Base-by-base conservation (phyloP, 2,329 filamentous ascomycete species). In the Harringtonia lauricola region DNA sequence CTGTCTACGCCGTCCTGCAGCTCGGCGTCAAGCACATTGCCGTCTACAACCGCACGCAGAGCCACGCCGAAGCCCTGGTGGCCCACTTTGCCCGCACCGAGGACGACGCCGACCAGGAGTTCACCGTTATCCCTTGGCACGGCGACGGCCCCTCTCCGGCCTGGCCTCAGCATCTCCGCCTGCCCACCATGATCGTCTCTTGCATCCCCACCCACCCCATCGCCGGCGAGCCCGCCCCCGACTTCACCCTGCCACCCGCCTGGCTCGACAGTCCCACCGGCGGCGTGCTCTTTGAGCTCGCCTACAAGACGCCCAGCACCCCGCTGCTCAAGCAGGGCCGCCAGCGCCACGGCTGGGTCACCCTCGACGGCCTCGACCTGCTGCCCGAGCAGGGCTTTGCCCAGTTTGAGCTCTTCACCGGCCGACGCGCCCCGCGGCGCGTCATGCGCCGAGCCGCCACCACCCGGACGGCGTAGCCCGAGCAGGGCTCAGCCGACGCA, bases 361-460 rank as follows among this genome's bases (percentile, higher is more conserved):
- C 83, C 39, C 72, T 86, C 43, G 81, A 86, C 54, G 82, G 82
- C 0, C 63, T 87, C 6, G 81, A 86, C 51, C 74, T 85, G 36
- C 66, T 88, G 12, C 74, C 78, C 2, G 83, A 87, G 58, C 83
- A 86, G 64, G 83, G 80, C 0, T 81, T 83, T 58, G 82, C 83
- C 19, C 81, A 85, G 46, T 87, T 86, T 54, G 83, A 87, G 60
- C 63, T 86, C 19, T 83, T 86, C 64, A 86, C 82, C 0, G 83
- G 82, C 2, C 72, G 82, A 34, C 72, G 81, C 56, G 82, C 83
- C 15, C 83, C 83, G 2, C 72, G 79, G 41, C 66, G 72, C 36
- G 59, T 82, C 22, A 87, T 87, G 83, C 72, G 79, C 46, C 67
- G 72, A 44, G 76, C 79, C 46, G 67, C 33, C 4, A 33, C 14